Percentiles rank a stretch among this genome's conserved stretches.
phyloP scores from a whole-genome alignment of 176 grass and related monocot genomes.

The Olyra latifolia region DNA sequence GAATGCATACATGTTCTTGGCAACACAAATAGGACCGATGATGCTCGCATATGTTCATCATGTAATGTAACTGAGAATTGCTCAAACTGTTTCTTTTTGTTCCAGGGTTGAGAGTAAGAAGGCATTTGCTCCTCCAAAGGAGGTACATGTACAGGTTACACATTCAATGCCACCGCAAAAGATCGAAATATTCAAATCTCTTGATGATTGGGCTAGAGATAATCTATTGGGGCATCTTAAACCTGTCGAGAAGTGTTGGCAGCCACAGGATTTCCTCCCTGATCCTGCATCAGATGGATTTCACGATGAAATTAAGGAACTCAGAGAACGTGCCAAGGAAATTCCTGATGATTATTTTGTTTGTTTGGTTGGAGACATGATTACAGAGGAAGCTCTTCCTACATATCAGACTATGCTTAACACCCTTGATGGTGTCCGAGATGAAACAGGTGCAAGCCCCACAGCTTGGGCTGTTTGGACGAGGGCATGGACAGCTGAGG shows the following conservation, averaged over 20 bases:
- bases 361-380: conserved; percentile 94
- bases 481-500: conserved; percentile 96
- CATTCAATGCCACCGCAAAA: conserved; percentile 88
- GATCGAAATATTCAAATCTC: conserved; percentile 89
- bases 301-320: conserved; percentile 84
- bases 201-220: conserved; percentile 84
- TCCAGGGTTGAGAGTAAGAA: conserved; percentile 80
- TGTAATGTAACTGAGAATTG: not conserved
- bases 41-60: not conserved
- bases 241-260: conserved; percentile 97
- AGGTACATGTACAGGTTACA: conserved; percentile 92
- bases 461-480: conserved; percentile 95
- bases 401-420: conserved; percentile 99
- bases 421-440: conserved; percentile 85
- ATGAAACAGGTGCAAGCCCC: conserved; percentile 91
- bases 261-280: conserved; percentile 95
- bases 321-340: conserved; percentile 84
- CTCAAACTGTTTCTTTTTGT: conserved; percentile 21
- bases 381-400: conserved; percentile 97
- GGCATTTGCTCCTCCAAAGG: conserved; percentile 63
- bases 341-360: conserved; percentile 97
- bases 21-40: not conserved
- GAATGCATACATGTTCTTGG: not conserved
- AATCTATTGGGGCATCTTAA: conserved; percentile 76
- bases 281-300: conserved; percentile 87